Evolutionary conservation across 768 basidiomycete species (phyloP).

Genomic region (Auriscalpium microsporum): DNA sequence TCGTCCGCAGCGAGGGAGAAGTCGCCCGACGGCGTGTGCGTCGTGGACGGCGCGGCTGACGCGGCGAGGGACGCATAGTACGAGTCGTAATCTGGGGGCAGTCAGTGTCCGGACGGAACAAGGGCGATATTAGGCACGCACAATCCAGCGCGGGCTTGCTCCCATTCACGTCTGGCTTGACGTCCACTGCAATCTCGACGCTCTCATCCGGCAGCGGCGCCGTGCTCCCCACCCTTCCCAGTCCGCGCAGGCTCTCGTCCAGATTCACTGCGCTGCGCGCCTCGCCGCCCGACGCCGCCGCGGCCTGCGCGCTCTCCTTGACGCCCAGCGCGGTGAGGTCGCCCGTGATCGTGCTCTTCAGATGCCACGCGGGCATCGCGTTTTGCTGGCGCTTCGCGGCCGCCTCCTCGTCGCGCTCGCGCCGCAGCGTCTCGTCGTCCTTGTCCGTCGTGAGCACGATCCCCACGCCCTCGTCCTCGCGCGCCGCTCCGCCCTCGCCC

Average conservation of each 20-base stretch:
- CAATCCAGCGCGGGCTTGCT: conserved; percentile 53
- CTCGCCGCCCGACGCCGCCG: conserved; percentile 22
- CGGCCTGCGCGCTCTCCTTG: conserved; percentile 55
- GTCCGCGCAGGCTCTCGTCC: conserved; percentile 64
- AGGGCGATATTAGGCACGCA: conserved; percentile 28
- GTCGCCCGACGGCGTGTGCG: conserved; percentile 46
- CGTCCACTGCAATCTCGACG: conserved; percentile 23
- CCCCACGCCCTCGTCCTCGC: conserved; percentile 68
- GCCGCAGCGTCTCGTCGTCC: conserved; percentile 64
- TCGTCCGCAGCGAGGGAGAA: conserved; percentile 42
- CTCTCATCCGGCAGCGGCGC: conserved; percentile 31
- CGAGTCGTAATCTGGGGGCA: conserved; percentile 58
- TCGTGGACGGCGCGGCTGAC: conserved; percentile 47
- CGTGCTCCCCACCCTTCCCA: conserved; percentile 31
- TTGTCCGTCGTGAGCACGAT: conserved; percentile 89
- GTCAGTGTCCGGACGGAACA: not conserved
- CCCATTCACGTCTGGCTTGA: conserved; percentile 36
- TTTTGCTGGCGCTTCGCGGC: conserved; percentile 87
- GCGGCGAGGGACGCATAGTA: conserved; percentile 76
- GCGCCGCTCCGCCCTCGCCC: conserved; percentile 49
- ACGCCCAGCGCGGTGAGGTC: conserved; percentile 83
- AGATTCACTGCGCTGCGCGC: conserved; percentile 17
- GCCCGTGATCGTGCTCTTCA: conserved; percentile 91
- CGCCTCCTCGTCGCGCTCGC: conserved; percentile 72
- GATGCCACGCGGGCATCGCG: conserved; percentile 87